phyloP scores from a whole-genome alignment of 805 yeast genomes.

The Saturnispora hagleri region DNA sequence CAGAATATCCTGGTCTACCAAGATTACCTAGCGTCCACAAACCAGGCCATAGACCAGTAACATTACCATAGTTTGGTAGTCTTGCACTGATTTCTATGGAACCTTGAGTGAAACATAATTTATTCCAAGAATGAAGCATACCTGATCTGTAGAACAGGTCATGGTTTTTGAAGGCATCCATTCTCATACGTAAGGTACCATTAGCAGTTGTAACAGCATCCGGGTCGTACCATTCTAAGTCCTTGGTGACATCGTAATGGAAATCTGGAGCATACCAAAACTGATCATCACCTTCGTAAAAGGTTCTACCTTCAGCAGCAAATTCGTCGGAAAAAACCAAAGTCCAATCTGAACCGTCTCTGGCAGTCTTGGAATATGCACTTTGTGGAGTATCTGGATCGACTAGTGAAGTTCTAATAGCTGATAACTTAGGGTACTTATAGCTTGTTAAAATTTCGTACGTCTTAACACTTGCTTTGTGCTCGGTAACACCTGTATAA shows the following conservation, averaged over 20 bases:
- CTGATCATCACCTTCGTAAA: constrained; percentile 86
- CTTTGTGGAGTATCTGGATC: constrained; percentile 64
- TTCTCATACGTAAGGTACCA: constrained; percentile 57
- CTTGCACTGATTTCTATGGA: constrained; percentile 63
- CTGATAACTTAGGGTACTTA: no score
- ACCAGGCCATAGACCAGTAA: constrained; percentile 94
- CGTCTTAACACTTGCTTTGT: no score
- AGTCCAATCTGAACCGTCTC: constrained; percentile 58
- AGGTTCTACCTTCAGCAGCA: constrained; percentile 81
- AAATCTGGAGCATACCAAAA: constrained; percentile 81
- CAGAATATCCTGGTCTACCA: constrained; percentile 95
- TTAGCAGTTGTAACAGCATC: constrained; percentile 73
- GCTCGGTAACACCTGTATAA: constrained; percentile 54
- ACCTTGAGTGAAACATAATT: constrained; percentile 83
- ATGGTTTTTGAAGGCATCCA: constrained; percentile 82
- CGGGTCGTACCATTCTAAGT: constrained; percentile 93
- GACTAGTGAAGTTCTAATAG: constrained; percentile 42
- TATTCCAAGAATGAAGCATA: constrained; percentile 90
- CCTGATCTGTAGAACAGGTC: constrained; percentile 77
- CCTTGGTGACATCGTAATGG: constrained; percentile 79
- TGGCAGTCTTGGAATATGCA: constrained; percentile 38
- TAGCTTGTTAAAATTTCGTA: no score
- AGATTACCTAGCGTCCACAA: constrained; percentile 90
- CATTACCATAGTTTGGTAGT: constrained; percentile 70
- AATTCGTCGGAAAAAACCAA: constrained; percentile 89